phyloP scores from a whole-genome alignment of 2,329 filamentous ascomycete species.

The Neofusicoccum sp. region DNA sequence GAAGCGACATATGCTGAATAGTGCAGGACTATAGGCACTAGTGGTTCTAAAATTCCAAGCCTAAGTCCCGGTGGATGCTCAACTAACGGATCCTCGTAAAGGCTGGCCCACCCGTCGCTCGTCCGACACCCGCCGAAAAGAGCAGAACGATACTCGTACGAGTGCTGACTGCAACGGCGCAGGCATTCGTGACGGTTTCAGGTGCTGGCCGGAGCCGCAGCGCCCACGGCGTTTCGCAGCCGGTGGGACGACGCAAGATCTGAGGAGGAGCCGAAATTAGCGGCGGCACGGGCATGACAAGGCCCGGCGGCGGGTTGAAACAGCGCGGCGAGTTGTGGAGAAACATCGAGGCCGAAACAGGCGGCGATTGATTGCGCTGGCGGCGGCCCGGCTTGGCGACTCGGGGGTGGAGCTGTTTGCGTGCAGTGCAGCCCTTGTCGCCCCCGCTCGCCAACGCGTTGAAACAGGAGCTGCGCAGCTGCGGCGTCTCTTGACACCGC shows the following conservation, averaged over 20 bases:
- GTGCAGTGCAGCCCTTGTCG: background rate
- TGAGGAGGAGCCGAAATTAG: slow-evolving; percentile 1
- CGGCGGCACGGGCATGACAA: background rate
- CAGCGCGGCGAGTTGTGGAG: slow-evolving; percentile 10
- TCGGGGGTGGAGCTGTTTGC: slow-evolving; percentile 8
- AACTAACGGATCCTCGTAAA: no score
- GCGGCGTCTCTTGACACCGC: background rate
- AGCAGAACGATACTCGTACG: no score
- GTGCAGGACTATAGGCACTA: no score
- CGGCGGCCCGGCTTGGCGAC: background rate
- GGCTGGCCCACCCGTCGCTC: no score
- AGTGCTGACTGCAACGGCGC: no score
- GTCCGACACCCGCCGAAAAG: no score
- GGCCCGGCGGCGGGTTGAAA: background rate
- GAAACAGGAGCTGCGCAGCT: background rate
- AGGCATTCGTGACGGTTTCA: no score
- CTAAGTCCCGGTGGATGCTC: no score
- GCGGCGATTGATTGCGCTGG: background rate
- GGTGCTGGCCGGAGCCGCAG: no score
- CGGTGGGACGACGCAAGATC: slow-evolving; percentile 1
- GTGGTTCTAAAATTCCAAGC: no score
- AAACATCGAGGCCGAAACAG: background rate
- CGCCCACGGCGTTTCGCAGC: background rate
- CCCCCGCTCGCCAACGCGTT: background rate
- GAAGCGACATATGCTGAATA: no score